Percentiles rank a stretch among this genome's conserved stretches.
These are phyloP conservation scores for Aristolochia californica DNA, from an alignment of 164 flowering plant genomes.

Conservation along the genomic window DNA sequence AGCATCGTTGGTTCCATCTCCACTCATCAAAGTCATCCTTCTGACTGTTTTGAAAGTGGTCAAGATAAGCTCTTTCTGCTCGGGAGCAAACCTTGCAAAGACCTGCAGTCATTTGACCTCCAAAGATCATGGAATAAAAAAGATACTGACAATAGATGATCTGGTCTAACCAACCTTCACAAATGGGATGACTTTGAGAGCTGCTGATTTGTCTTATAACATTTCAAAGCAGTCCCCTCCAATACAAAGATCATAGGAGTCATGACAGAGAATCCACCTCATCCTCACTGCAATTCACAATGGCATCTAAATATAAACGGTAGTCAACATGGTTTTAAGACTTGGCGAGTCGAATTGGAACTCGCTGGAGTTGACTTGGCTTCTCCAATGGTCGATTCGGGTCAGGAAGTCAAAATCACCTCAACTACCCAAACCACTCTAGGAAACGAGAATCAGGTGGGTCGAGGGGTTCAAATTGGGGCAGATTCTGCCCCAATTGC, in stretches of 20 bases:
- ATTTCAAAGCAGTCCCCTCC: conserved; percentile 93
- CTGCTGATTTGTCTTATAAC: conserved; percentile 64
- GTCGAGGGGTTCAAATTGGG: too few relatives aligned
- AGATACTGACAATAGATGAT: neutral
- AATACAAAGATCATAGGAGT: conserved; percentile 74
- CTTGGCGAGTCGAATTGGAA: too few relatives aligned
- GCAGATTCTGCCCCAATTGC: too few relatives aligned
- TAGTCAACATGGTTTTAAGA: too few relatives aligned
- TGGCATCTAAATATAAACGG: neutral
- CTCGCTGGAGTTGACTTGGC: too few relatives aligned
- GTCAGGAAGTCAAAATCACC: too few relatives aligned
- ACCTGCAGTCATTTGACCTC: conserved; percentile 34
- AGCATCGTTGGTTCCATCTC: conserved; percentile 98
- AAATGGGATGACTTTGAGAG: conserved; percentile 70
- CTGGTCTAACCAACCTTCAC: conserved; percentile 52
- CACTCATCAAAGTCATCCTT: conserved; percentile 92
- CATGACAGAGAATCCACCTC: conserved; percentile 69
- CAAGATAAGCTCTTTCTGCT: conserved; percentile 91
- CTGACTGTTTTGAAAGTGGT: conserved; percentile 88
- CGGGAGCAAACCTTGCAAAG: conserved; percentile 97
- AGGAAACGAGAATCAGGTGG: too few relatives aligned
- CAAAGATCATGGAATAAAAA: neutral
- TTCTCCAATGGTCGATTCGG: too few relatives aligned
- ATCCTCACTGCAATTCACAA: conserved; percentile 30
- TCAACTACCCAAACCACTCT: too few relatives aligned